Evolutionary conservation across 345 rosid species (phyloP), one percentile per base, ranked within the genome.

Genomic region (Rubroshorea leprosula): DNA sequence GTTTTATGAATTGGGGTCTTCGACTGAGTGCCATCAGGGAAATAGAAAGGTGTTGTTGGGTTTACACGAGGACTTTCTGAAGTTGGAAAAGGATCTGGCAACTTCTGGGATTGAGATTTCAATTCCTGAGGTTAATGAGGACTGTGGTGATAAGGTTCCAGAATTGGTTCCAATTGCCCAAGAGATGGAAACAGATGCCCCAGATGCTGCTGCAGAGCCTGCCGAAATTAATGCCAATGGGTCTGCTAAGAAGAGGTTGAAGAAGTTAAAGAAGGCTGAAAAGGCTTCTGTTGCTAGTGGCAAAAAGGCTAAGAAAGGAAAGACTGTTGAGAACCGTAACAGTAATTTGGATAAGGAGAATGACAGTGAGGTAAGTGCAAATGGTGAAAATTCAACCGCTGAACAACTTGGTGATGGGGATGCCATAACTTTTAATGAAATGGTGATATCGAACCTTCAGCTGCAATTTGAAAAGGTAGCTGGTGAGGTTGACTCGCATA

Each of bases 401-500:
- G 75, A 69, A 54, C 65, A 21, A n/a, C 60, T n/a, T 31, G 27
- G 24, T 57, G 71, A 59, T 51, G 67, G 54, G 12, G 59, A 55
- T 65, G 20, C 54, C 29, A 51, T 73, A 48, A 48, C 63, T 9
- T 64, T 85, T 6, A 73, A 79, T 54, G 86, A 85, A 65, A 61
- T 85, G 31, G 80, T 78, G 64, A 84, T 86, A 61, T 80, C 89
- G 1, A 88, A 89, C 75, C 97, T 93, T 53, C 89, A 86, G 49
- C 64, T 64, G 76, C 89, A 93, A 81, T 89, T 93, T 78, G 97
- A 93, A 76, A 87, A 79, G 66, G 85, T 86, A 56, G 97, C 99
- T 15, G 77, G 80, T 1, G 97, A 83, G 70, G 82, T 68, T 65
- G 84, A 78, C 45, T 27, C 80, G 57, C 71, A 60, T 43, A 49